Conservation (phyloP, 495 filamentous ascomycete species). For the Penicillium subrubescens region DNA sequence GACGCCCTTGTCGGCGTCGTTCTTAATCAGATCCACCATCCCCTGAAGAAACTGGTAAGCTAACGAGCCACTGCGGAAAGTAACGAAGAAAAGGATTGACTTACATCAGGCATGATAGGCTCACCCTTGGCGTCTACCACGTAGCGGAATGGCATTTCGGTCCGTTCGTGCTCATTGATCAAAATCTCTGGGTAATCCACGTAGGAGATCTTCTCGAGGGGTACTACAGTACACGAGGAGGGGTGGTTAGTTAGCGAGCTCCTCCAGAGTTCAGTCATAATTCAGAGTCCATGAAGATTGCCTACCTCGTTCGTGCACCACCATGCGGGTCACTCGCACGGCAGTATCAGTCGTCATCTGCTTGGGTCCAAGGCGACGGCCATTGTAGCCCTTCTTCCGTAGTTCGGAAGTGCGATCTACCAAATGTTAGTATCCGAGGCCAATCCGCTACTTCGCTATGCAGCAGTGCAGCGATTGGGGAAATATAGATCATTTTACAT, state of each 20-base stretch:
- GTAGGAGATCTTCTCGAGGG: slow-evolving; percentile 75
- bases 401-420: slow-evolving; percentile 91
- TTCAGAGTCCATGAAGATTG: neutral
- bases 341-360: slow-evolving; percentile 99
- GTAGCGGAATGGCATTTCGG: slow-evolving; percentile 97
- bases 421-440: slow-evolving; percentile 7
- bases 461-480: neutral
- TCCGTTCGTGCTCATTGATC: slow-evolving; percentile 88
- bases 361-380: slow-evolving; percentile 83
- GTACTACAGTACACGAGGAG: slow-evolving; percentile 62
- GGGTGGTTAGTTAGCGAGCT: slow-evolving; percentile 16
- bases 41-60: slow-evolving; percentile 54
- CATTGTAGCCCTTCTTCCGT: slow-evolving; percentile 86
- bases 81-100: slow-evolving; percentile 16
- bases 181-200: slow-evolving; percentile 85
- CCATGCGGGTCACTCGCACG: slow-evolving; percentile 86
- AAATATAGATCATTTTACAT: slow-evolving; percentile 31
- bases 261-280: neutral
- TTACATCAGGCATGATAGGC: slow-evolving; percentile 88
- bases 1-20: slow-evolving; percentile 89
- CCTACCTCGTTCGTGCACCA: slow-evolving; percentile 78
- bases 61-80: neutral
- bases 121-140: slow-evolving; percentile 72
- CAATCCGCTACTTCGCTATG: neutral
- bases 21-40: slow-evolving; percentile 91